These are phyloP conservation scores for Ophiocordyceps sinensis DNA, from an alignment of 2,329 filamentous ascomycete species.

Conservation along the genomic window DNA sequence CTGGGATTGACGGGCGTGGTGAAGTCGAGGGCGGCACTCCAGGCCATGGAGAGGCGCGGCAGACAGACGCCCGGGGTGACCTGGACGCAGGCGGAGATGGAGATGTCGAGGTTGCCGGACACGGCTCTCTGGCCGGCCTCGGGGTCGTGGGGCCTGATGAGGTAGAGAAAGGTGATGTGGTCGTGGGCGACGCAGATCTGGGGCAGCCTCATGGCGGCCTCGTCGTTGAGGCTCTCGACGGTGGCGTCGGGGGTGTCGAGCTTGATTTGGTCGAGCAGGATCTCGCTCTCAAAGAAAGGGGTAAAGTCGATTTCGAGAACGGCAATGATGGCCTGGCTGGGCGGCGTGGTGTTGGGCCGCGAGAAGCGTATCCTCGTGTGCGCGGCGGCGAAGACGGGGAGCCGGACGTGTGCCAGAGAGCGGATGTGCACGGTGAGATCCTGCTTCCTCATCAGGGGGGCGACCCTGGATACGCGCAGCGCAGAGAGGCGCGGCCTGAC, in stretches of 20 bases:
- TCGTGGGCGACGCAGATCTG: conserved; percentile 55
- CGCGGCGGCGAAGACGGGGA: conserved; percentile 53
- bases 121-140: conserved; percentile 30
- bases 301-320: conserved; percentile 64
- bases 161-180: conserved; percentile 62
- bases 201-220: conserved; percentile 34
- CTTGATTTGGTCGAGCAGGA: conserved; percentile 44
- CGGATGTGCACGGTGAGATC: conserved; percentile 50
- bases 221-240: conserved; percentile 41
- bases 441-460: conserved; percentile 48
- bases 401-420: conserved; percentile 45
- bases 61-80: conserved; percentile 41
- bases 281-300: conserved; percentile 50
- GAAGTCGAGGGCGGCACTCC: conserved; percentile 58
- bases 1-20: conserved; percentile 49
- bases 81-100: conserved; percentile 44
- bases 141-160: conserved; percentile 38
- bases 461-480: conserved; percentile 58
- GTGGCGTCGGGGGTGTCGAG: conserved; percentile 42
- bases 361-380: conserved; percentile 63
- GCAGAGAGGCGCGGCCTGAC: conserved; percentile 56
- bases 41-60: conserved; percentile 48
- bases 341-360: conserved; percentile 41
- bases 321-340: conserved; percentile 49
- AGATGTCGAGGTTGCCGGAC: conserved; percentile 40